phyloP scores from a whole-genome alignment of 371 early-diverging fungal genomes.

The Zancudomyces culisetae region DNA sequence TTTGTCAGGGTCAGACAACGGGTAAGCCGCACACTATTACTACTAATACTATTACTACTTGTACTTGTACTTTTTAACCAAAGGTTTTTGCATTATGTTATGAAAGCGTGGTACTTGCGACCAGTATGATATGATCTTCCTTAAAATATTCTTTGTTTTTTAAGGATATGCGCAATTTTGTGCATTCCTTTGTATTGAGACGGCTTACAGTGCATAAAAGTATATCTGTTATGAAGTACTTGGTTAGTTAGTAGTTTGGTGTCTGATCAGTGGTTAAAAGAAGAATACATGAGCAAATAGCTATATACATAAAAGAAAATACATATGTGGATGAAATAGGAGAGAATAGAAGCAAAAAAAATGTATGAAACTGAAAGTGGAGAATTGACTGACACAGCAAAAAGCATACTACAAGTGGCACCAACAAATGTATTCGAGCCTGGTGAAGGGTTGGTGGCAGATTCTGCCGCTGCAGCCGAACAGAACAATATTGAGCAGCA shows the following conservation, averaged over 20 bases:
- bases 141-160: too few species aligned
- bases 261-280: too few species aligned
- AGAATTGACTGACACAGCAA: slow-evolving; percentile 35
- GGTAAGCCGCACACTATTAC: too few species aligned
- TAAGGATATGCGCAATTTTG: too few species aligned
- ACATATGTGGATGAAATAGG: slow-evolving; percentile 22
- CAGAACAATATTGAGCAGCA: neutral
- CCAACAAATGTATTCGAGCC: slow-evolving; percentile 47
- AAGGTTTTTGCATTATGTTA: too few species aligned
- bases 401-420: slow-evolving; percentile 30
- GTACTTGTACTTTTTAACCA: too few species aligned
- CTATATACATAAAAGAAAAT: neutral
- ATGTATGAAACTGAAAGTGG: slow-evolving; percentile 47
- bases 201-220: too few species aligned
- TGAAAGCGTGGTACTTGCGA: too few species aligned
- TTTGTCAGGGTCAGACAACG: slow-evolving; percentile 47
- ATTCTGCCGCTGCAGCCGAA: neutral
- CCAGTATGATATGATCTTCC: too few species aligned
- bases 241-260: neutral
- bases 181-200: too few species aligned
- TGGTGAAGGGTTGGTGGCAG: slow-evolving; percentile 43
- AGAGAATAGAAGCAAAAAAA: slow-evolving; percentile 47
- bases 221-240: neutral
- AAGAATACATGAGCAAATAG: too few species aligned
- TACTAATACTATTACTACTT: slow-evolving; percentile 5